Percentiles rank a stretch among this genome's conserved stretches.
Evolutionary conservation across 306 rosid genomes (phyloP).

Genomic region (Fragaria ananassa): DNA sequence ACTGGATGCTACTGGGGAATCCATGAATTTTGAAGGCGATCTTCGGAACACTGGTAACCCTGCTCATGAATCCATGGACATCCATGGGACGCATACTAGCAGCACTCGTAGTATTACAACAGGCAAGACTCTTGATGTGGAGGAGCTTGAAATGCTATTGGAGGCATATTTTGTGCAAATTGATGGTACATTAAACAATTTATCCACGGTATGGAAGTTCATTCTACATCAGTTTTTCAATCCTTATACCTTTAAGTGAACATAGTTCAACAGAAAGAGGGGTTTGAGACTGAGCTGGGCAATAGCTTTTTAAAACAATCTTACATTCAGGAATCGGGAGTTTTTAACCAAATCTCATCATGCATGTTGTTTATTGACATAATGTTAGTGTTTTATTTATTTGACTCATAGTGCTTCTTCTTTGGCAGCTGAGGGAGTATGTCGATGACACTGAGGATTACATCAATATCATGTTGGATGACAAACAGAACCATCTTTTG

Average conservation of each 20-base stretch:
- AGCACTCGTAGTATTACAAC: slow-evolving; percentile 47
- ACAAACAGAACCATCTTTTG: slow-evolving; percentile 94
- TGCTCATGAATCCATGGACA: slow-evolving; percentile 38
- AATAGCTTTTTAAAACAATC: not conserved
- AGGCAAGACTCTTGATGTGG: slow-evolving; percentile 78
- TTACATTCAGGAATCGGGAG: not conserved
- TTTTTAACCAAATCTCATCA: not conserved
- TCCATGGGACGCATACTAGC: slow-evolving; percentile 73
- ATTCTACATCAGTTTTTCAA: not conserved
- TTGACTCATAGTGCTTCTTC: slow-evolving; percentile 1
- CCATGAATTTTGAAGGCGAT: slow-evolving; percentile 35
- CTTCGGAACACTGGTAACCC: slow-evolving; percentile 33
- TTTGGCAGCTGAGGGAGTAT: slow-evolving; percentile 81
- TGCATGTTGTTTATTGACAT: not conserved
- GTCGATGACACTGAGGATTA: slow-evolving; percentile 98
- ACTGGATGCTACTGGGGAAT: slow-evolving; percentile 39
- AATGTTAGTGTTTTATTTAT: not conserved
- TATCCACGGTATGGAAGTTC: slow-evolving; percentile 52
- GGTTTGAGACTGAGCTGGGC: not conserved
- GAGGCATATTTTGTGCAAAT: slow-evolving; percentile 97
- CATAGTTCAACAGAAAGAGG: not conserved
- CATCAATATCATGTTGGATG: slow-evolving; percentile 98
- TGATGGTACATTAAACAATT: slow-evolving; percentile 82
- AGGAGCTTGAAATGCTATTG: slow-evolving; percentile 97
- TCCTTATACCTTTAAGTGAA: not conserved